Evolutionary conservation across 2,329 filamentous ascomycete species (phyloP), one percentile per base, ranked within the genome.

Genomic region (Phaeosphaeriaceae sp.): DNA sequence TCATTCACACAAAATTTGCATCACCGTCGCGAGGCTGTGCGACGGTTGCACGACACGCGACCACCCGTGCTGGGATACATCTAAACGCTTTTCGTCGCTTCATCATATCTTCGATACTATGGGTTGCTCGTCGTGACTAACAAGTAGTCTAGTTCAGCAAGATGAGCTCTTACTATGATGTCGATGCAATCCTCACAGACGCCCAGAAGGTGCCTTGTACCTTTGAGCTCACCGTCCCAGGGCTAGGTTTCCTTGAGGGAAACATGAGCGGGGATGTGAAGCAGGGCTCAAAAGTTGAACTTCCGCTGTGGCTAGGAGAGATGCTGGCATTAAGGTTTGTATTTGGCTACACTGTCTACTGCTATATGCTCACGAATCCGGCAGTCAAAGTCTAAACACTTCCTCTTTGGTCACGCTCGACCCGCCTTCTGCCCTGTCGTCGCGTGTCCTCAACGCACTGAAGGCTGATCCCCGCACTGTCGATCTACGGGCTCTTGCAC

Each of bases 191-290:
- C 80, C 85, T 95, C 46, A 95, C 92, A 10, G 91, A 95, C 76
- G 88, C 91, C 50, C 92, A 97, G 89, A 98, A 97, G 91, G 87
- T 97, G 31, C 94, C 95, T 42, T 97, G 93, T 82, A 96, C 91
- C 51, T 97, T 98, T 80, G 91, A 97, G 73, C 86, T 97, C 72
- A 91, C 94, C 58, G 89, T 97, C 31, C 90, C 93, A 20, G 89
- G 91, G 56, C 86, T 98, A 47, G 93, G 93, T 66, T 92, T 96
- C 76, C 85, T 99, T 58, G 93, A 96, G 79, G 93, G 93, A 71
- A 94, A 92, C 72, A 85, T 91, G 22, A 85, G 84, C 47, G 84
- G 84, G 65, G 84, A 86, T 70, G 89, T 98, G 69, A 95, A 94
- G 76, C 80, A 89, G 54, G 91, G 91, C 59, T 94, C 92, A 0